Percentiles rank a stretch among this genome's conserved stretches.
Evolutionary conservation across 2,329 filamentous ascomycete species (phyloP).

Genomic region (Cytospora schulzeri): DNA sequence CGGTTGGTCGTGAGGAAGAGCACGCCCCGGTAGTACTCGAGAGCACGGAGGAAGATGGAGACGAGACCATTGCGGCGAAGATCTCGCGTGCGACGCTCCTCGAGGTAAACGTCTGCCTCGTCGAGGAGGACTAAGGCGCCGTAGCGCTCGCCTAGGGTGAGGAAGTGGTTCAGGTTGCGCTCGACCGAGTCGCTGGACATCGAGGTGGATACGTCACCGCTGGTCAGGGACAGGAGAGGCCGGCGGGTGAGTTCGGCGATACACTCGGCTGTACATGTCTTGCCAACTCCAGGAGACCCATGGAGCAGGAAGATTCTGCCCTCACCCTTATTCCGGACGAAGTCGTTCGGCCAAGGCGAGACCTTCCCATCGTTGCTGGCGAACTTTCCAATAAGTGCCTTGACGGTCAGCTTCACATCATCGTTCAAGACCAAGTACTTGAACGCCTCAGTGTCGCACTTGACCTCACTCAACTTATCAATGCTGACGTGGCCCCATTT

Average conservation of each 20-base stretch:
- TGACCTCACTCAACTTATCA: conserved; percentile 42
- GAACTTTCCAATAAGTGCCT: conserved; percentile 51
- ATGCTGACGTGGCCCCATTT: conserved; percentile 49
- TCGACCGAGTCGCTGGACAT: conserved; percentile 41
- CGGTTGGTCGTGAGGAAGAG: conserved; percentile 55
- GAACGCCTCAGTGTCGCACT: conserved; percentile 51
- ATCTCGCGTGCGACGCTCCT: conserved; percentile 48
- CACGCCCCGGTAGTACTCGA: conserved; percentile 54
- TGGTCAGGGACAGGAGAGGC: conserved; percentile 54
- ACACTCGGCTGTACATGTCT: conserved; percentile 59
- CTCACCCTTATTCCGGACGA: conserved; percentile 53
- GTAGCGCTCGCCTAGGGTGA: conserved; percentile 52
- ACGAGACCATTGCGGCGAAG: conserved; percentile 51
- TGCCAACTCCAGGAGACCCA: conserved; percentile 57
- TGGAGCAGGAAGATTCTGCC: conserved; percentile 55
- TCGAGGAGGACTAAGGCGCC: conserved; percentile 58
- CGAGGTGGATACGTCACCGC: conserved; percentile 49
- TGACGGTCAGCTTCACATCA: conserved; percentile 51
- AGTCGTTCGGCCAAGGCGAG: conserved; percentile 49
- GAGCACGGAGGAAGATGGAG: conserved; percentile 51
- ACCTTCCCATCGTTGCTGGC: conserved; percentile 43
- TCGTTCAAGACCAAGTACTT: conserved; percentile 52
- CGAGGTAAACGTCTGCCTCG: conserved; percentile 63
- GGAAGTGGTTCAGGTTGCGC: conserved; percentile 47
- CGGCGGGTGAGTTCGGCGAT: conserved; percentile 53